A percentile compares a stretch with the other conserved stretches of the same genome.
phyloP scores from a whole-genome alignment of 805 yeast species.

The Blastobotrys muscicola region DNA sequence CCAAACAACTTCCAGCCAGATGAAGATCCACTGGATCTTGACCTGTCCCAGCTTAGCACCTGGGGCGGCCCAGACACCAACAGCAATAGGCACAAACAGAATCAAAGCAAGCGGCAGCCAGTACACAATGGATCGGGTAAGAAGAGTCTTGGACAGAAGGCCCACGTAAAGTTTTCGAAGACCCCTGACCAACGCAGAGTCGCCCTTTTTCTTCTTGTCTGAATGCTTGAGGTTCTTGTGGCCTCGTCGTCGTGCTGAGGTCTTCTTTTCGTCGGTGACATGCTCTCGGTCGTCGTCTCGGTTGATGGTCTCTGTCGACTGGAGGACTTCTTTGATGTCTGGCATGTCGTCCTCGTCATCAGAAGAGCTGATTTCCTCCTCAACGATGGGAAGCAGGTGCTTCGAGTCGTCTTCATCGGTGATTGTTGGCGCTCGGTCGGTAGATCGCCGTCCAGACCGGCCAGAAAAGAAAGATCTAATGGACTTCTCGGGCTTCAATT shows the following conservation, averaged over 20 bases:
- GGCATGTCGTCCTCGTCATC: constrained; percentile 10
- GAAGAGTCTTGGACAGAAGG: constrained; percentile 15
- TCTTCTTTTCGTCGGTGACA: constrained; percentile 2
- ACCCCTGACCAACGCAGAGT: constrained; percentile 6
- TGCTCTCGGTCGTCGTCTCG: constrained; percentile 6
- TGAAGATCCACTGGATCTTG: constrained; percentile 30
- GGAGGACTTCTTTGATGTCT: constrained; percentile 8
- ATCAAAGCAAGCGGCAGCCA: constrained; percentile 31
- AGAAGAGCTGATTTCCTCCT: constrained; percentile 5
- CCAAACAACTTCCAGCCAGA: constrained; percentile 34
- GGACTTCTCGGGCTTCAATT: neutral
- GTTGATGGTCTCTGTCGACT: neutral
- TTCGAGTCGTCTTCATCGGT: neutral
- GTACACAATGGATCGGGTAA: constrained; percentile 27
- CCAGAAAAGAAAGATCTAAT: constrained; percentile 2
- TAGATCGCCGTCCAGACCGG: constrained; percentile 3
- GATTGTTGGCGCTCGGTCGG: neutral
- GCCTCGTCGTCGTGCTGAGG: constrained; percentile 10
- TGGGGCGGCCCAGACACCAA: constrained; percentile 29
- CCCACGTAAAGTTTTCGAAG: constrained; percentile 13
- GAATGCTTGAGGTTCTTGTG: constrained; percentile 6
- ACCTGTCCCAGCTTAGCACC: constrained; percentile 26
- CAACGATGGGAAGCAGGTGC: constrained; percentile 6
- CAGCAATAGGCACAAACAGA: constrained; percentile 30
- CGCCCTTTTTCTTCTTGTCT: constrained; percentile 1